Conservation (phyloP, 108 stramenopile species). For the Skeletonema tropicum region DNA sequence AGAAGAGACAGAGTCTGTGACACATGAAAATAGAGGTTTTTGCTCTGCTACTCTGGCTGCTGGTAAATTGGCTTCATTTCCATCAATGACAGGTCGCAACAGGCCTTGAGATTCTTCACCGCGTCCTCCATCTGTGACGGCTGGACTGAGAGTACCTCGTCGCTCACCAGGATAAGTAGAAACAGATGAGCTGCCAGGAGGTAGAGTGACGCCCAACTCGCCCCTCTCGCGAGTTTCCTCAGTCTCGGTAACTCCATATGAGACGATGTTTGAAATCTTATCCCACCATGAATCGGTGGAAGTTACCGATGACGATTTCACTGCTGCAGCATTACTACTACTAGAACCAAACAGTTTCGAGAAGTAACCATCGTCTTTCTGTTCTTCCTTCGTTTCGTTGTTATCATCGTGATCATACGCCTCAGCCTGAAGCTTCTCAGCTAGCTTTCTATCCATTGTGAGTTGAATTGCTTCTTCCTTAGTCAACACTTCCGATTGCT, state of each 20-base stretch:
- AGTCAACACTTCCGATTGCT: slow-evolving; percentile 52
- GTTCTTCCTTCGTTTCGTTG: background rate
- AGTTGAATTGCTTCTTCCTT: slow-evolving; percentile 73
- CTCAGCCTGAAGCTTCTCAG: slow-evolving; percentile 79
- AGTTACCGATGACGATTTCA: slow-evolving; percentile 11
- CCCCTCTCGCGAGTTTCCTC: slow-evolving; percentile 32
- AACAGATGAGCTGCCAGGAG: slow-evolving; percentile 35
- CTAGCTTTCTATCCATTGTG: slow-evolving; percentile 75
- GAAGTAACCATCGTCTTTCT: slow-evolving; percentile 43
- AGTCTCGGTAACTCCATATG: slow-evolving; percentile 25
- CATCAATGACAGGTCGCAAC: slow-evolving; percentile 39
- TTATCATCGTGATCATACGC: slow-evolving; percentile 54
- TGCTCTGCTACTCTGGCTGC: slow-evolving; percentile 66
- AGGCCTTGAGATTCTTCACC: slow-evolving; percentile 51
- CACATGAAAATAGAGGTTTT: slow-evolving; percentile 75
- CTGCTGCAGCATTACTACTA: slow-evolving; percentile 8
- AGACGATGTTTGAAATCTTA: slow-evolving; percentile 30
- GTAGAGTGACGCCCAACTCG: slow-evolving; percentile 53
- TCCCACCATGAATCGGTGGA: slow-evolving; percentile 41
- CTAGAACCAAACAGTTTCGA: slow-evolving; percentile 28
- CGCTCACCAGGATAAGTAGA: slow-evolving; percentile 37
- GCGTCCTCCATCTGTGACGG: background rate
- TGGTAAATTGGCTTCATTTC: slow-evolving; percentile 50
- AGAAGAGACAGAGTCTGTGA: slow-evolving; percentile 68
- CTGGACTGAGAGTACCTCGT: slow-evolving; percentile 13